Evolutionary conservation across 352 stramenopile genomes (phyloP), one percentile per base, ranked within the genome.

Genomic region (Thraustotheca clavata): DNA sequence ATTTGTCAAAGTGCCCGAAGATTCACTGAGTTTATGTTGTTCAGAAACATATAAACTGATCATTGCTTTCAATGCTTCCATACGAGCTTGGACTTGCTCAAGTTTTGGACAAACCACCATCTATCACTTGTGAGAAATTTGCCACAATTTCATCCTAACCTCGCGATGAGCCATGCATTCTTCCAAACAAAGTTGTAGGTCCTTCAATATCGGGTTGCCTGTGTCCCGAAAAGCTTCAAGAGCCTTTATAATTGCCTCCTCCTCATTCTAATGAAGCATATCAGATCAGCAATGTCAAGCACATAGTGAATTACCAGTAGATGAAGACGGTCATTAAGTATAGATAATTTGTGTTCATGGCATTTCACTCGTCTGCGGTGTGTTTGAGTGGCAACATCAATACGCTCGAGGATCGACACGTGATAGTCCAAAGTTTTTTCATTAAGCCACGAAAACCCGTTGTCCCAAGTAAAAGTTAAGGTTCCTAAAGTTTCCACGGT

Each of bases 391-490:
- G 35, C 35, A 27, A 49, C 55, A 9, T 40, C 22, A 11, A 90
- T 54, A 9, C 73, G 83, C 48, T 89, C 76, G 12, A 87, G 72
- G 2, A 93, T 72, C 4, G 79, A 86, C 29, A 93, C 83, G 22
- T 91, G 83, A 65, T 93, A 91, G 61, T 91, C 83, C 36, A 93
- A 57, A 0, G 83, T 93, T 67, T 93, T 93, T 52, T 86, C 80
- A 41, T 89, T 88, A 1, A 93, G 71, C 83, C 83, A 93, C 24
- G 81, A 90, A 54, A 91, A 93, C 33, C 78, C 72, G 49, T 93
- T 93, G 63, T 93, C 81, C 83, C 83, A 93, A 36, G 80, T 73
- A 46, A 91, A 93, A 20, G 73, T 20, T 1, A 93, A 70, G 50
- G 73, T 78, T 18, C 72, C 75, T 43, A 68, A 70, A 14, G 75